Evolutionary conservation across 495 filamentous ascomycete genomes (phyloP), one percentile per base, ranked within the genome.

Genomic region (Penicillium dipodomyicola): DNA sequence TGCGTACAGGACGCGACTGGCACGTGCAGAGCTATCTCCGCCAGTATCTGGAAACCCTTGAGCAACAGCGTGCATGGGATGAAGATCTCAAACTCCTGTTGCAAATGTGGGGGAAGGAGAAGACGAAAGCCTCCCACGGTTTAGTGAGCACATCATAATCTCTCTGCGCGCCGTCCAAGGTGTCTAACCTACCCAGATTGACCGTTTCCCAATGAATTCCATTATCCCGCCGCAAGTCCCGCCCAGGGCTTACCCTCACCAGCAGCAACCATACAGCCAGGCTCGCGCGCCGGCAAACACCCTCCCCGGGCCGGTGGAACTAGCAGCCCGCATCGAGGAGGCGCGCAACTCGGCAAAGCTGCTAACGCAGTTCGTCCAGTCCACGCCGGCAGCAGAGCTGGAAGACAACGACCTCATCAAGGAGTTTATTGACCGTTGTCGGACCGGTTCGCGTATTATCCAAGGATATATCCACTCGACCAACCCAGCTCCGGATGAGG

Each of bases 31-130:
- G 92, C 68, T 89, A 97, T 60, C 71, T 97, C 54, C 67, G 89
- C 68, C 90, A 97, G 74, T 96, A 90, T 17, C 69, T 99, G 62
- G 86, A 91, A 52, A 72, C 75, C 15, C 87, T 97, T 40, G 87
- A 92, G 64, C 60, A 67, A 46, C 73, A 79, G 30, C 91, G 92
- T 64, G 67, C 69, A 4, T 80, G 84, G 59, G 92, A 97, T 70
- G 85, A 90, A 65, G 86, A 87, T 19, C 70, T 97, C 37, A 67
- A 70, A 35, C 61, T 68, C 15, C 65, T 97, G 23, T 72, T 88
- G 27, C 83, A 86, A 30, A 91, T 97, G 87, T 98, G 94, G 94
- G 94, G 77, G 65, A 91, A 89, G 70, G 91, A 97, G 71, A 94
- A 92, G 73, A 79, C 46, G 10, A 75, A 72, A 59, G 54, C 56